Evolutionary conservation across 805 yeast genomes (phyloP).

Genomic region (Blastobotrys robertii): DNA sequence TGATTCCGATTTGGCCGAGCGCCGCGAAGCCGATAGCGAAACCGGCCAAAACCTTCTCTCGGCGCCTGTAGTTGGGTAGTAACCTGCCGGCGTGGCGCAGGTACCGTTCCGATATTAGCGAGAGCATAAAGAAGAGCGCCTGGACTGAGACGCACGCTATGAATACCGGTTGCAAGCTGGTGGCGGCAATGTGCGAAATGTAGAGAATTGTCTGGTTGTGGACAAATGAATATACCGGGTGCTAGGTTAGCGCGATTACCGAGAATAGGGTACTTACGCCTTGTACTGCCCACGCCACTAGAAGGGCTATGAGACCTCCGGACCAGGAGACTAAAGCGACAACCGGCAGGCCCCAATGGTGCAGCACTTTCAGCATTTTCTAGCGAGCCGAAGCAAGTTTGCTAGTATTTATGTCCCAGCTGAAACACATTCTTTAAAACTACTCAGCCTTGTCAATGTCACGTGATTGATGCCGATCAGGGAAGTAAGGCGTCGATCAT

Average conservation of each 20-base stretch:
- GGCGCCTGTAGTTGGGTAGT: conserved; percentile 38
- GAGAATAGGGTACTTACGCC: conserved; percentile 35
- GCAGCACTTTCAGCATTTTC: conserved; percentile 18
- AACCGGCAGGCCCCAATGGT: conserved; percentile 48
- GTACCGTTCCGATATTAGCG: conserved; percentile 51
- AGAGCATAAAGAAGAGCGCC: conserved; percentile 60
- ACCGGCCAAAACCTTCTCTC: conserved; percentile 35
- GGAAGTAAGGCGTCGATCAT: too few species aligned
- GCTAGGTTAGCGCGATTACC: conserved; percentile 11
- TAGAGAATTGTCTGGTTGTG: conserved; percentile 43
- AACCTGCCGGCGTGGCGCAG: conserved; percentile 50
- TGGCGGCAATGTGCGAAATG: conserved; percentile 82
- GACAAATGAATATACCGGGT: conserved; percentile 57
- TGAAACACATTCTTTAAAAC: background rate
- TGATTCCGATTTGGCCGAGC: conserved; percentile 61
- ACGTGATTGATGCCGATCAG: too few species aligned
- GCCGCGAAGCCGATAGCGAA: conserved; percentile 39
- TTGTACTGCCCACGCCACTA: conserved; percentile 68
- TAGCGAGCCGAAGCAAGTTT: background rate
- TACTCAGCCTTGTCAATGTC: too few species aligned
- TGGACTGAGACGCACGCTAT: conserved; percentile 70
- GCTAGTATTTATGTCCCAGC: background rate
- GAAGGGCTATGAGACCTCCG: conserved; percentile 79
- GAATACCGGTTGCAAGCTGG: conserved; percentile 74
- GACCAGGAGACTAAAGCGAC: conserved; percentile 68